phyloP scores from a whole-genome alignment of 495 filamentous ascomycete species.

The Daldinia bambusicola region DNA sequence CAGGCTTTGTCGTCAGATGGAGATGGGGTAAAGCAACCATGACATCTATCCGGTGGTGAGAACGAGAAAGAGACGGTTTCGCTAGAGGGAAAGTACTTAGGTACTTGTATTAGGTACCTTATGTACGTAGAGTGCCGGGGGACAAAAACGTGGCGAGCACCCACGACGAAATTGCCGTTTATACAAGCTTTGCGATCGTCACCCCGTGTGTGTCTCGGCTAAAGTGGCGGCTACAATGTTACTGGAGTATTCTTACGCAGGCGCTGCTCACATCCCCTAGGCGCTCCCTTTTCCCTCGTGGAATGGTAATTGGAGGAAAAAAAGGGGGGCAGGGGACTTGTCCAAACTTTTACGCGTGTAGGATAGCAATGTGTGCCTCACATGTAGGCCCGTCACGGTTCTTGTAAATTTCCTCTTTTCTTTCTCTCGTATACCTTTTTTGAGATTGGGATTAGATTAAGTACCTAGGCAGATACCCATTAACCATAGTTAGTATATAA shows the following conservation, averaged over 20 bases:
- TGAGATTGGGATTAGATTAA: neutral
- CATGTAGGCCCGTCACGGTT: neutral
- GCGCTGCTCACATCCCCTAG: no score
- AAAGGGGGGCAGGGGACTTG: neutral
- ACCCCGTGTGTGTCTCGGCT: constrained; percentile 16
- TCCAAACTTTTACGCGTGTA: neutral
- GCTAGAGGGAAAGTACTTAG: constrained; percentile 16
- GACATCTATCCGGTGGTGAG: neutral
- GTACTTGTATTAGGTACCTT: no score
- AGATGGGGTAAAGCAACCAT: constrained; percentile 22
- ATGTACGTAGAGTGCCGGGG: constrained; percentile 12
- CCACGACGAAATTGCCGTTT: constrained; percentile 29
- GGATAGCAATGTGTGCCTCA: neutral
- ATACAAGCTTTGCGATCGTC: constrained; percentile 34
- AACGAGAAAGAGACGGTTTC: constrained; percentile 4
- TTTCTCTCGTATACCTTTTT: neutral
- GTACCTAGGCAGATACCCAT: neutral
- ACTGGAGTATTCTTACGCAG: constrained; percentile 23
- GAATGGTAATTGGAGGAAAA: constrained; percentile 26
- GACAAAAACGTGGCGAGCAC: constrained; percentile 21
- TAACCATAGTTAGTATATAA: neutral
- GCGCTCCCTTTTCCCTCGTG: constrained; percentile 21
- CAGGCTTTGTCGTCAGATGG: constrained; percentile 10
- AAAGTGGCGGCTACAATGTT: constrained; percentile 17
- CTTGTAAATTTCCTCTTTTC: neutral